Conservation (phyloP, 1,139 yeast genomes). For the Suzukiozyma palmioleophila region DNA sequence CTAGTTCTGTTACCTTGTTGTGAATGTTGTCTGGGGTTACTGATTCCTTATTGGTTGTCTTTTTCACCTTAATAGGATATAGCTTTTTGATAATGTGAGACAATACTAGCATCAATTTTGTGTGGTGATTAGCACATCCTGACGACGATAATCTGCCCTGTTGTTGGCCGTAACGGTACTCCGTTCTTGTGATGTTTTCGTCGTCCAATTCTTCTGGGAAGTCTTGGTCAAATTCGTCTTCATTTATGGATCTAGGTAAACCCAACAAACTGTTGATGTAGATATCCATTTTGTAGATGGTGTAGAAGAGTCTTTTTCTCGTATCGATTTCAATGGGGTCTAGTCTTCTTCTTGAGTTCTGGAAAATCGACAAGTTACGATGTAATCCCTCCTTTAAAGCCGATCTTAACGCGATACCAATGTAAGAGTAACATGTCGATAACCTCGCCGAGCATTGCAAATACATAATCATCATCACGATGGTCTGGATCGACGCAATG, state of each 20-base stretch:
- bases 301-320: constrained; percentile 80
- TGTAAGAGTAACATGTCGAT: constrained; percentile 86
- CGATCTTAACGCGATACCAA: constrained; percentile 87
- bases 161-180: constrained; percentile 37
- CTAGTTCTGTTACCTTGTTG: constrained; percentile 67
- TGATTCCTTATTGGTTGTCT: constrained; percentile 9
- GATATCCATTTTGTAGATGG: constrained; percentile 87
- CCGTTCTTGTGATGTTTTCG: constrained; percentile 72
- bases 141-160: constrained; percentile 58
- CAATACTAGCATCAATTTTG: constrained; percentile 54
- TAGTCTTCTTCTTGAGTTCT: constrained; percentile 46
- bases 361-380: constrained; percentile 56
- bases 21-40: constrained; percentile 42
- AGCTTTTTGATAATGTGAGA: constrained; percentile 41
- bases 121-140: constrained; percentile 84
- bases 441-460: constrained; percentile 87
- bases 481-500: constrained; percentile 57
- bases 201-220: constrained; percentile 84
- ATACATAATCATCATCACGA: constrained; percentile 69
- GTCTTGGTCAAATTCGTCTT: constrained; percentile 86
- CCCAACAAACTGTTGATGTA: constrained; percentile 89
- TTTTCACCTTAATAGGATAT: constrained; percentile 36
- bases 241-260: constrained; percentile 68
- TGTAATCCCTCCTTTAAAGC: constrained; percentile 88
- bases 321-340: constrained; percentile 85